Conservation (phyloP, 2,329 filamentous ascomycete genomes). For the Neodidymelliopsis sp. region DNA sequence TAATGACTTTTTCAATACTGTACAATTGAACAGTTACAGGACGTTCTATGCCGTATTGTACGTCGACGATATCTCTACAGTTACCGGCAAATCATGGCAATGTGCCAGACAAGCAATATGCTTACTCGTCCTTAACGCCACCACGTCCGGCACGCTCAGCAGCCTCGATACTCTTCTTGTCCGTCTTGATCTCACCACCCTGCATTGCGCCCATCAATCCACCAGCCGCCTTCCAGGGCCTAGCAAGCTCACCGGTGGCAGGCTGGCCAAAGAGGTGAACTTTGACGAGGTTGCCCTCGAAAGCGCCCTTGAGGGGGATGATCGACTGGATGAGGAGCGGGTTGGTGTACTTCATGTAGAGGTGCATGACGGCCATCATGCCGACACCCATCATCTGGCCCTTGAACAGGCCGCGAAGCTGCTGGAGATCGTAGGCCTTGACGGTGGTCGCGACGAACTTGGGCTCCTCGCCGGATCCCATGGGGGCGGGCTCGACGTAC, state of each 20-base stretch:
- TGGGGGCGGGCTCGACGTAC: slow-evolving; percentile 94
- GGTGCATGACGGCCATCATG: slow-evolving; percentile 99
- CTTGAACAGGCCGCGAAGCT: slow-evolving; percentile 86
- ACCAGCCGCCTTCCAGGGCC: slow-evolving; percentile 87
- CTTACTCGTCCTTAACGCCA: slow-evolving; percentile 62
- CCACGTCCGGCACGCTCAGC: slow-evolving; percentile 60
- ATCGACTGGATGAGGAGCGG: slow-evolving; percentile 98
- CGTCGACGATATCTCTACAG: background rate
- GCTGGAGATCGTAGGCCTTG: slow-evolving; percentile 89
- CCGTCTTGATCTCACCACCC: slow-evolving; percentile 79
- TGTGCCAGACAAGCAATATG: background rate
- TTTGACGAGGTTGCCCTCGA: slow-evolving; percentile 96
- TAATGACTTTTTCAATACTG: background rate
- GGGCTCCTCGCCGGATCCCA: slow-evolving; percentile 92
- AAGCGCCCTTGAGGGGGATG: slow-evolving; percentile 92
- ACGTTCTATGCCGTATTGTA: background rate
- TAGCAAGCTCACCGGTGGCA: slow-evolving; percentile 88
- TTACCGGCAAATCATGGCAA: background rate
- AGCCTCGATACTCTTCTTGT: slow-evolving; percentile 67
- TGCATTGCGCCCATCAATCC: slow-evolving; percentile 84
- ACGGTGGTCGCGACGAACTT: slow-evolving; percentile 97
- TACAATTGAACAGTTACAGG: slow-evolving; percentile 1
- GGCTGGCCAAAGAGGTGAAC: slow-evolving; percentile 90
- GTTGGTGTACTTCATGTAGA: slow-evolving; percentile 99
- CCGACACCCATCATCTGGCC: slow-evolving; percentile 92